These are phyloP conservation scores for Tuber microsphaerosporum DNA, from an alignment of 495 filamentous ascomycete species.

Conservation along the genomic window DNA sequence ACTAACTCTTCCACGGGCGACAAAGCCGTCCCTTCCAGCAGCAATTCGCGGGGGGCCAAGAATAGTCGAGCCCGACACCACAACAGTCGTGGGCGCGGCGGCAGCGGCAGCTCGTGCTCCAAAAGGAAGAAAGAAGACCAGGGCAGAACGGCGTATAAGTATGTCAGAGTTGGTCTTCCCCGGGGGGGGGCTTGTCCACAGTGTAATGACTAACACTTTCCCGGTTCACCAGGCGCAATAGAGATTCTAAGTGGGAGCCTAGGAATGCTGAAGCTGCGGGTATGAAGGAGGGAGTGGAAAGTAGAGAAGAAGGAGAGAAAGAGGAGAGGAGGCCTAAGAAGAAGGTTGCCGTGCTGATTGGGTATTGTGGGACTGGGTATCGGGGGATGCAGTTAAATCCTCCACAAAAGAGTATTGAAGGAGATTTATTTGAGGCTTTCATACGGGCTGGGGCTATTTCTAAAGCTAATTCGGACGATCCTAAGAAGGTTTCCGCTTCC, in stretches of 20 bases:
- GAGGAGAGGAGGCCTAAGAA: conserved; percentile 84
- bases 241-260: conserved; percentile 21
- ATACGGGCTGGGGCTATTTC: conserved; percentile 87
- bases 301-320: conserved; percentile 17
- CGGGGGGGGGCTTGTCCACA: not conserved
- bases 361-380: conserved; percentile 95
- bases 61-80: not conserved
- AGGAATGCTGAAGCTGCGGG: conserved; percentile 2
- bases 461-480: conserved; percentile 90
- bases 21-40: not conserved
- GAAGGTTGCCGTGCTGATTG: conserved; percentile 90
- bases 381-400: conserved; percentile 83
- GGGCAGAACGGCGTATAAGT: conserved; percentile 30
- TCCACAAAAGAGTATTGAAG: conserved; percentile 85
- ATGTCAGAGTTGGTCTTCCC: conserved; percentile 33
- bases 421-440: conserved; percentile 88
- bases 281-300: conserved; percentile 7
- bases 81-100: not conserved
- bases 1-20: not conserved
- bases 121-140: conserved; percentile 26
- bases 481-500: conserved; percentile 58
- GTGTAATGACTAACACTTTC: conserved; percentile 3
- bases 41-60: not conserved
- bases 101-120: conserved; percentile 1
- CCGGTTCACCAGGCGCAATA: conserved; percentile 12